phyloP scores from a whole-genome alignment of 2,329 filamentous ascomycete species.

The Botryosphaeria dothidea region DNA sequence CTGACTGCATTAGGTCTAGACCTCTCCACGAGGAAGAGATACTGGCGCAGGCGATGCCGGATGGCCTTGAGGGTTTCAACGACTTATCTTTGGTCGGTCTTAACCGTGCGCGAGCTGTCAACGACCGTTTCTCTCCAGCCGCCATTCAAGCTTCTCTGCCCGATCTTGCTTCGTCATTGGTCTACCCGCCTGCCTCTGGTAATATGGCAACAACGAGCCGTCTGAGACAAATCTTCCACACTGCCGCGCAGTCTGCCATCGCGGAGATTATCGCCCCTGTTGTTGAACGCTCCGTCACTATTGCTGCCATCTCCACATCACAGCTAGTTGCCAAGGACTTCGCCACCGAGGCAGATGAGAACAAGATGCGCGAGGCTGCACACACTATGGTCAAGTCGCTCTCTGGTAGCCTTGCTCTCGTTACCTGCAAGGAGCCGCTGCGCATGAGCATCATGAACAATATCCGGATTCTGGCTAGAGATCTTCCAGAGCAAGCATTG shows the following conservation, averaged over 20 bases:
- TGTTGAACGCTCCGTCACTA: constrained; percentile 95
- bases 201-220: constrained; percentile 70
- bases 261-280: constrained; percentile 97
- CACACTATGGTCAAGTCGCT: constrained; percentile 94
- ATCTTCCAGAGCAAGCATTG: constrained; percentile 67
- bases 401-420: constrained; percentile 87
- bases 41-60: constrained; percentile 56
- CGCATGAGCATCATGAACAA: constrained; percentile 98
- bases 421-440: constrained; percentile 97
- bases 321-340: constrained; percentile 98
- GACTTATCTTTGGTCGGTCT: constrained; percentile 65
- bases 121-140: constrained; percentile 73
- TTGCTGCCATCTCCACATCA: constrained; percentile 93
- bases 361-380: constrained; percentile 80
- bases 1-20: constrained; percentile 80
- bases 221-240: constrained; percentile 73
- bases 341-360: constrained; percentile 86
- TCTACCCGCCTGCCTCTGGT: constrained; percentile 69
- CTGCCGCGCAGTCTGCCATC: constrained; percentile 84
- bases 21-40: constrained; percentile 63
- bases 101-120: constrained; percentile 63
- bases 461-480: constrained; percentile 78
- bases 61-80: constrained; percentile 78
- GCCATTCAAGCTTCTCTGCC: constrained; percentile 79
- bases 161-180: constrained; percentile 76